phyloP scores from a whole-genome alignment of 345 rosid species.

The Rhizophora apiculata region DNA sequence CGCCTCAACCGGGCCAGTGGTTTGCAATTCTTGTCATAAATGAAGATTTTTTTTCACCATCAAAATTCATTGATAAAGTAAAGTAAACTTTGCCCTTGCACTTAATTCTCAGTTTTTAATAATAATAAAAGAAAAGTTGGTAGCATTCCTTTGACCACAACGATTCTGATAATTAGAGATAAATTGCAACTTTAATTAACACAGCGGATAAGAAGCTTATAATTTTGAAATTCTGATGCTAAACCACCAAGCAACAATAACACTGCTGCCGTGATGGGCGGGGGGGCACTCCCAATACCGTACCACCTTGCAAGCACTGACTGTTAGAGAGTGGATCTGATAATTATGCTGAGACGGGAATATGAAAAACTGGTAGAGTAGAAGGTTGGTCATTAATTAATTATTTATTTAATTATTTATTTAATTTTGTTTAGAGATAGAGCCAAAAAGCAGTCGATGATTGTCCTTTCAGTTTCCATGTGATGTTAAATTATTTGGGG shows the following conservation, averaged over 20 bases:
- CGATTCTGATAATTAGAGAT: background rate
- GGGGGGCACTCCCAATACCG: no score
- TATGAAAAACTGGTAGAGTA: background rate
- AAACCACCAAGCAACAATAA: no score
- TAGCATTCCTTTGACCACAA: conserved; percentile 15
- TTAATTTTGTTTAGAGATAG: background rate
- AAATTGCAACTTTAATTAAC: background rate
- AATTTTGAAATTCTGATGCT: no score
- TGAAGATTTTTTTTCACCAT: no score
- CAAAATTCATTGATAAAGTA: no score
- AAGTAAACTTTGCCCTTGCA: background rate
- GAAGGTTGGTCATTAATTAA: background rate
- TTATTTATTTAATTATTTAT: background rate
- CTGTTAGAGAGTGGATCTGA: background rate
- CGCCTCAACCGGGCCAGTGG: no score
- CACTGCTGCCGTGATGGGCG: no score
- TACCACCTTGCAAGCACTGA: conserved; percentile 14
- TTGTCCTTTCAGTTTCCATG: conserved; percentile 30
- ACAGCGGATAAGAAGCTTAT: background rate
- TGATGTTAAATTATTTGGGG: conserved; percentile 19
- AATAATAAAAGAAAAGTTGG: conserved; percentile 1
- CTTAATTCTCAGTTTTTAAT: conserved; percentile 18
- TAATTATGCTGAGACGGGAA: conserved; percentile 1
- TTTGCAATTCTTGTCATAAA: no score
- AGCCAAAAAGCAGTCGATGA: conserved; percentile 35